Conservation (phyloP, 371 early-diverging fungal genomes). For the Phascolomyces articulosus region DNA sequence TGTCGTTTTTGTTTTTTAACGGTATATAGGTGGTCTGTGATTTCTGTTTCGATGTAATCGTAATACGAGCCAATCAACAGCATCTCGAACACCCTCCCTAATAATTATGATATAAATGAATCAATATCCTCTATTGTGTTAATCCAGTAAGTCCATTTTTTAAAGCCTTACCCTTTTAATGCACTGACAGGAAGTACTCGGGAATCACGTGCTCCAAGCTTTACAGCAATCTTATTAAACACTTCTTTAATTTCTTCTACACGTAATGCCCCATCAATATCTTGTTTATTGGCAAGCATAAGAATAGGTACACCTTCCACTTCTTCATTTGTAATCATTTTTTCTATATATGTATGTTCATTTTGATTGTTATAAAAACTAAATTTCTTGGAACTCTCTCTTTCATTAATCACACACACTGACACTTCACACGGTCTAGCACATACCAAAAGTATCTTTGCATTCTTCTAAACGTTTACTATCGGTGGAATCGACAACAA, state of each 20-base stretch:
- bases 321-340: constrained; percentile 72
- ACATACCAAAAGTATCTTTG: constrained; percentile 76
- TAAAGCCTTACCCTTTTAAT: constrained; percentile 70
- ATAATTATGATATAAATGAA: not conserved
- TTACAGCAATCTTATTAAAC: constrained; percentile 87
- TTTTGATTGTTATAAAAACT: no score
- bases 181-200: constrained; percentile 77
- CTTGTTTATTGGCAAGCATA: constrained; percentile 95
- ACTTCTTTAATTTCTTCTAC: constrained; percentile 91
- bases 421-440: no score
- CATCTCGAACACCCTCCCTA: constrained; percentile 84
- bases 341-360: constrained; percentile 49
- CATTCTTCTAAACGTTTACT: constrained; percentile 82
- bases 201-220: constrained; percentile 77
- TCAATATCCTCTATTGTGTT: not conserved
- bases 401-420: not conserved
- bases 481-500: constrained; percentile 91
- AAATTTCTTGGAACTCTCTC: no score
- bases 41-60: constrained; percentile 81
- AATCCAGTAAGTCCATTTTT: no score
- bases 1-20: constrained; percentile 10
- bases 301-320: constrained; percentile 90
- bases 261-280: constrained; percentile 69
- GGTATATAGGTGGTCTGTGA: constrained; percentile 77
- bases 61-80: constrained; percentile 83